Conservation (phyloP, 371 early-diverging fungal genomes). For the Saksenaea vasiformis region DNA sequence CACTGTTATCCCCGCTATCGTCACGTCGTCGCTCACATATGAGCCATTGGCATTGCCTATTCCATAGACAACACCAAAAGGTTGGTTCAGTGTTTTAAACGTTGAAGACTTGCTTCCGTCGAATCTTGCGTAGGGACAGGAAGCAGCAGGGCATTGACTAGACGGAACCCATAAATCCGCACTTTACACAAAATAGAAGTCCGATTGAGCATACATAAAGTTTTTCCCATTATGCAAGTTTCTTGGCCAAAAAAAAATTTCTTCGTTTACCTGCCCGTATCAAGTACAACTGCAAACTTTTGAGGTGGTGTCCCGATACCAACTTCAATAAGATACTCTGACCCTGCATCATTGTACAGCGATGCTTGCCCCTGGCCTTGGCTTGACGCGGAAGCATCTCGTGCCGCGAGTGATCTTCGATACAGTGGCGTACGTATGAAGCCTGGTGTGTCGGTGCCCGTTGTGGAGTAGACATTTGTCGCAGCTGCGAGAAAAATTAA, state of each 20-base stretch:
- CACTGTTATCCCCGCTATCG: conserved; percentile 33
- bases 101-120: conserved; percentile 26
- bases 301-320: conserved; percentile 45
- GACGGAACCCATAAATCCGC: conserved; percentile 53
- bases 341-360: conserved; percentile 39
- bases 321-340: conserved; percentile 38
- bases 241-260: not conserved
- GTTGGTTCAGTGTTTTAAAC: conserved; percentile 20
- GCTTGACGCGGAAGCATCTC: conserved; percentile 6
- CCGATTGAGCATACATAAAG: not conserved
- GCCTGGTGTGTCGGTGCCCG: not conserved
- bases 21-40: conserved; percentile 42
- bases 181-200: conserved; percentile 17
- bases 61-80: conserved; percentile 36
- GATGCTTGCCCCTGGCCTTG: conserved; percentile 19
- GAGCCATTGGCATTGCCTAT: conserved; percentile 47
- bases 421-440: conserved; percentile 5
- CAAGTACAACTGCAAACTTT: conserved; percentile 41
- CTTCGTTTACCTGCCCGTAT: conserved; percentile 49
- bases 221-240: not conserved
- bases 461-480: not conserved
- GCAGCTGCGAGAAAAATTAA: not conserved
- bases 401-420: conserved; percentile 2
- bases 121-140: conserved; percentile 41
- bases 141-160: conserved; percentile 28